These are phyloP conservation scores for Mollisiaceae sp. DNA, from an alignment of 2,329 filamentous ascomycete species.

Conservation along the genomic window DNA sequence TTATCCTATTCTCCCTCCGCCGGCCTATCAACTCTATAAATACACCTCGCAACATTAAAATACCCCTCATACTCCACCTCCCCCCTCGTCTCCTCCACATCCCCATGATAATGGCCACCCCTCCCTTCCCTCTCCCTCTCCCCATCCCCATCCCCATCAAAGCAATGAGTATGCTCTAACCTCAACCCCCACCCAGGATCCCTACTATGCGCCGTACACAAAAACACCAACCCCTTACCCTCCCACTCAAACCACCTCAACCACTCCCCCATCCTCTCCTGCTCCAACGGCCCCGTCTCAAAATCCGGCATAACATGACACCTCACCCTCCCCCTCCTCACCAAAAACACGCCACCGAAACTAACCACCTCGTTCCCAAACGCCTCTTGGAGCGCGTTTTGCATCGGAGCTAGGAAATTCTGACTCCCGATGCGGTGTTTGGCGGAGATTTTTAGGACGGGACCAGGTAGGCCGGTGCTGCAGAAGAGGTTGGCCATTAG, in stretches of 20 bases:
- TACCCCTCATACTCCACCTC: conserved; percentile 53
- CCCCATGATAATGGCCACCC: conserved; percentile 54
- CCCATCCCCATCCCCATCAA: conserved; percentile 41
- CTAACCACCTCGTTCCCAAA: conserved; percentile 47
- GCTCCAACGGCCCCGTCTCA: conserved; percentile 38
- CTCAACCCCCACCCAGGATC: conserved; percentile 47
- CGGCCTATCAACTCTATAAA: conserved; percentile 48
- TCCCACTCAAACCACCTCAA: conserved; percentile 46
- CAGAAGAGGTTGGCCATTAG: conserved; percentile 51
- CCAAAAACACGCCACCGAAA: conserved; percentile 49
- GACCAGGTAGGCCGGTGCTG: conserved; percentile 43
- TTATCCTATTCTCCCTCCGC: too few species aligned
- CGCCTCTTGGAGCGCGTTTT: conserved; percentile 35
- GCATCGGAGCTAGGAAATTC: conserved; percentile 46
- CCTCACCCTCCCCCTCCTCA: conserved; percentile 45
- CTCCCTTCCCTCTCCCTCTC: conserved; percentile 36
- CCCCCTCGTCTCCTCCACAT: conserved; percentile 38
- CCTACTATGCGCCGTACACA: conserved; percentile 50
- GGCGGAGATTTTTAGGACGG: conserved; percentile 46
- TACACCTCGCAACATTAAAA: conserved; percentile 48
- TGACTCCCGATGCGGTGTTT: conserved; percentile 38
- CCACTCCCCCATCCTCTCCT: conserved; percentile 45
- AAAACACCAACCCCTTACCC: conserved; percentile 46
- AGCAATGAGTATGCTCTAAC: conserved; percentile 55
- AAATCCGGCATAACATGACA: conserved; percentile 55